phyloP scores from a whole-genome alignment of 2,329 filamentous ascomycete genomes.

The Microcyclospora pomicola region DNA sequence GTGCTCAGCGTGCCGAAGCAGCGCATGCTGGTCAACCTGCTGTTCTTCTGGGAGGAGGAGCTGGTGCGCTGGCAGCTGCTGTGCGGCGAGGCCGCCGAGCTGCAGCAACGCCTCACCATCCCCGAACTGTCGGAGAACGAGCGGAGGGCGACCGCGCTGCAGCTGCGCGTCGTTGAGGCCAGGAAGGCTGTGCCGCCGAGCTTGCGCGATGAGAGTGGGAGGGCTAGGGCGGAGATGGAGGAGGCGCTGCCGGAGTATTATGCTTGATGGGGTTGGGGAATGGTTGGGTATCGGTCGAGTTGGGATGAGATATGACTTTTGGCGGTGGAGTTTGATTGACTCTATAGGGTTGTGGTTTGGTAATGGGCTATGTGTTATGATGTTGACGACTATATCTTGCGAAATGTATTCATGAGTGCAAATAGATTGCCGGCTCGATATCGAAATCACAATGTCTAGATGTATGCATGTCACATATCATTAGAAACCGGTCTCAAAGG shows the following conservation, averaged over 20 bases:
- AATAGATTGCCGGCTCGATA: too few species aligned
- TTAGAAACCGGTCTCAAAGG: too few species aligned
- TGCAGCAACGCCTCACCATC: not conserved
- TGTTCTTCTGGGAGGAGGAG: conserved; percentile 10
- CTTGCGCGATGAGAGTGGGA: conserved; percentile 6
- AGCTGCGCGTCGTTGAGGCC: conserved; percentile 1
- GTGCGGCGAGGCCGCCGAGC: conserved; percentile 3
- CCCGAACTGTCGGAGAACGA: not conserved
- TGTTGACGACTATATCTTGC: too few species aligned
- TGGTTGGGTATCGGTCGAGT: too few species aligned
- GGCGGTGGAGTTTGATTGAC: too few species aligned
- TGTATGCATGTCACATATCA: too few species aligned
- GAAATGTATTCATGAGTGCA: too few species aligned
- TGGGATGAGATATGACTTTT: too few species aligned
- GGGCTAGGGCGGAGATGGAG: not conserved
- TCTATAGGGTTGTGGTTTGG: too few species aligned
- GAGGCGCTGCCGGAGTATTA: conserved; percentile 6
- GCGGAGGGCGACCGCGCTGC: not conserved
- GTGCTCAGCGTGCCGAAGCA: conserved; percentile 6
- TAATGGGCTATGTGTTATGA: too few species aligned
- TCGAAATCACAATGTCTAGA: too few species aligned
- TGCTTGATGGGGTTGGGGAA: too few species aligned
- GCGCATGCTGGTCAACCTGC: conserved; percentile 7
- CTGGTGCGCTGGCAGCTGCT: conserved; percentile 4
- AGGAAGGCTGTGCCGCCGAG: conserved; percentile 6